phyloP scores from a whole-genome alignment of 176 grass and related monocot species.

The sorghum (Sorghum bicolor) region DNA sequence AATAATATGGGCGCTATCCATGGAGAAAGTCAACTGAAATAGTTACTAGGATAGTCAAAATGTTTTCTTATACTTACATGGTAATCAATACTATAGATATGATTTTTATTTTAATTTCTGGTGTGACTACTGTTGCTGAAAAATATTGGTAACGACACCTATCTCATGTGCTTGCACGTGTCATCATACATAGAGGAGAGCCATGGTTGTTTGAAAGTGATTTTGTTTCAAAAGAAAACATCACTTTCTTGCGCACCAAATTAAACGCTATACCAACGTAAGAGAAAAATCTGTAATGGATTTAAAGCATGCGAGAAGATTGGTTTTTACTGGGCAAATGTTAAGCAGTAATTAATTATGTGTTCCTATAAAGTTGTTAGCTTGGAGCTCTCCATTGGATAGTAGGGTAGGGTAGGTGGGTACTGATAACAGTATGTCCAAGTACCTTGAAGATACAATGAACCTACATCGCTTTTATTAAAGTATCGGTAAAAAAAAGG shows the following conservation, averaged over 20 bases:
- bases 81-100: neutral
- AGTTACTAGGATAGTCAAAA: neutral
- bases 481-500: neutral
- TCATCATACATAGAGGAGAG: neutral
- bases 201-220: neutral
- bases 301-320: neutral
- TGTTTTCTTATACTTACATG: neutral
- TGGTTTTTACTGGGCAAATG: neutral
- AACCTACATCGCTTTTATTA: neutral
- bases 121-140: neutral
- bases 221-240: neutral
- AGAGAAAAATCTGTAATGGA: neutral
- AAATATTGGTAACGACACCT: neutral
- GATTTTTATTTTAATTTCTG: neutral
- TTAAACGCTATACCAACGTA: neutral
- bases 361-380: neutral
- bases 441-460: conserved; percentile 15
- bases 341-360: neutral
- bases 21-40: conserved; percentile 16
- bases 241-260: neutral
- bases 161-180: neutral
- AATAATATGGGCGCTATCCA: neutral
- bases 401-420: neutral
- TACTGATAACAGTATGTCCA: neutral
- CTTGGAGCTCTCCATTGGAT: neutral